Base-by-base conservation (phyloP, 2,329 filamentous ascomycete species). In the Colletotrichum ledebouriae region DNA sequence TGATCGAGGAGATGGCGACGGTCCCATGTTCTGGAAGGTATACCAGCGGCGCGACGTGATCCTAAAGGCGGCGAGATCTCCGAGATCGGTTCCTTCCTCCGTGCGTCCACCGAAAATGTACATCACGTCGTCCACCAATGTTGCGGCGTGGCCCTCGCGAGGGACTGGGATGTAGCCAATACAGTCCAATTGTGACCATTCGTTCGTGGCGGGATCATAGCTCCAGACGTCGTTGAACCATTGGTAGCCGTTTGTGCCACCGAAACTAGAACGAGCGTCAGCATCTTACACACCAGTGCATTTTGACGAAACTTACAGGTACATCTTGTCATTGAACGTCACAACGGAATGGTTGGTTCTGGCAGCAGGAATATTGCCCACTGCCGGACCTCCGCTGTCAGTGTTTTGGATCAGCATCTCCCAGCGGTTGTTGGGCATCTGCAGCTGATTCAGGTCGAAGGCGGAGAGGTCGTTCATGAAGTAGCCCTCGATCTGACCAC, bases 141-240 rank as follows among this genome's bases (percentile, higher is more conserved):
- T 91, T 13, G 96, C 94, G 12, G 97, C 94, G 78, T 99, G 96
- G 3, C 96, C 96, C 84, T 99, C 96, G 69, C 96, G 89, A 17
- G 95, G 91, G 2, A 94, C 91, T 1, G 97, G 96, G 68, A 99
- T 98, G 78, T 98, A 99, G 41, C 96, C 96, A 75, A 98, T 98
- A 78, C 96, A 99, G 76, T 98, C 95, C 63, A 97, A 86, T 77
- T 97, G 92, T 10, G 89, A 83, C 96, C 96, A 99, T 63, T 86
- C 83, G 78, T 98, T 98, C 52, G 87, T 83, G 63, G 89, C 86
- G 7, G 94, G 92, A 75, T 98, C 95, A 78, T 96, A 99, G 59
- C 91, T 93, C 96, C 96, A 99, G 55, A 99, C 96, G 77, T 99
- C 96, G 78, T 98, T 99, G 83, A 98, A 99, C 97, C 96, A 99